Percentiles rank a stretch among this genome's conserved stretches.
These are phyloP conservation scores for Acacia confusa DNA, from an alignment of 306 rosid species.

Conservation along the genomic window DNA sequence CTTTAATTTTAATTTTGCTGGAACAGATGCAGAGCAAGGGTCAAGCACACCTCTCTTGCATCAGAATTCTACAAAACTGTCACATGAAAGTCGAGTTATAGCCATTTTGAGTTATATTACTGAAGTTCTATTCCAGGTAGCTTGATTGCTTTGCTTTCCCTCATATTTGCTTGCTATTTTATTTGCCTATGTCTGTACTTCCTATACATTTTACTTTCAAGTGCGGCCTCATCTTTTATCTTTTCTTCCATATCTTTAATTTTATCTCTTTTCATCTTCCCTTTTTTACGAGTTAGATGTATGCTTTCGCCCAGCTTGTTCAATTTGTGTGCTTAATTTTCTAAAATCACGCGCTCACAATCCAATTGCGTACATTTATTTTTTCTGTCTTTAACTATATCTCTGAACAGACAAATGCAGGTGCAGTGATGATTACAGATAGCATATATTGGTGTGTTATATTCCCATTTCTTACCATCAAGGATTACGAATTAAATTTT, in stretches of 20 bases:
- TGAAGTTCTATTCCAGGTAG: constrained; percentile 64
- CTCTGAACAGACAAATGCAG: constrained; percentile 59
- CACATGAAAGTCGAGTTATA: constrained; percentile 28
- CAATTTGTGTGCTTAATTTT: neutral
- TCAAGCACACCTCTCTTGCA: constrained; percentile 45
- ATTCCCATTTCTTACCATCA: constrained; percentile 66
- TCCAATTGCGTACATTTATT: neutral
- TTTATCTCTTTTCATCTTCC: neutral
- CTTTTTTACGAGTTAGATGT: constrained; percentile 2
- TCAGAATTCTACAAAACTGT: constrained; percentile 41
- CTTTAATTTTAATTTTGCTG: constrained; percentile 28
- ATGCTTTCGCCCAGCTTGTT: constrained; percentile 12
- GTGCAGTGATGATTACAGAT: constrained; percentile 77
- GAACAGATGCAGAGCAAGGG: constrained; percentile 58
- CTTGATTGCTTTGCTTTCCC: constrained; percentile 19
- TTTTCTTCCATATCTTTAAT: neutral
- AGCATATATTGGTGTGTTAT: constrained; percentile 60
- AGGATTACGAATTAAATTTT: constrained; percentile 48
- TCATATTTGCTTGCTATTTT: constrained; percentile 6
- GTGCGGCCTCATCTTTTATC: neutral
- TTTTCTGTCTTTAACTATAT: constrained; percentile 26
- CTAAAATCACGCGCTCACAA: constrained; percentile 3
- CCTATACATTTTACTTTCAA: constrained; percentile 1
- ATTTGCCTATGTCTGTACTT: neutral
- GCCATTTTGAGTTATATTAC: constrained; percentile 38